These are phyloP conservation scores for Oryza longistaminata DNA, from an alignment of 176 grass and related monocot genomes.

Conservation along the genomic window DNA sequence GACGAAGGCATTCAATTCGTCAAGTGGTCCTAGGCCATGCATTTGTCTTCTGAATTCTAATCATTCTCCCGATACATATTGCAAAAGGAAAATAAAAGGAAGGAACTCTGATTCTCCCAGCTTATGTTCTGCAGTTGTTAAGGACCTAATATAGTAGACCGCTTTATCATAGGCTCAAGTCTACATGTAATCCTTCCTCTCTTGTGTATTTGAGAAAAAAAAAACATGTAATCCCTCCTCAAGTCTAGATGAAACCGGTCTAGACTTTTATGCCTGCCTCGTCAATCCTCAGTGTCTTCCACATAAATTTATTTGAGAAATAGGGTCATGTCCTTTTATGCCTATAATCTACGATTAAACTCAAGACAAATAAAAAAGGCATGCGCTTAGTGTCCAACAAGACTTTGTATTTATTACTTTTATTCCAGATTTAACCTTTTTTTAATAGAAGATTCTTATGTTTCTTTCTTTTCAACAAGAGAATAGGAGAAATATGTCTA, in stretches of 20 bases:
- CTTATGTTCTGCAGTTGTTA: not conserved
- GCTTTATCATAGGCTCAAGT: not conserved
- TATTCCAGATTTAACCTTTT: not conserved
- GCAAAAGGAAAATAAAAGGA: not conserved
- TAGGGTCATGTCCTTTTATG: not conserved
- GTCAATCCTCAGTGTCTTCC: not conserved
- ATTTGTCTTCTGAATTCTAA: conserved; percentile 22
- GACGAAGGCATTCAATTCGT: not conserved
- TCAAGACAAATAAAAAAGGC: not conserved
- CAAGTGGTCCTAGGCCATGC: not conserved
- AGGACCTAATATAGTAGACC: not conserved
- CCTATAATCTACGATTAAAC: not conserved
- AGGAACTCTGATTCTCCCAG: not conserved
- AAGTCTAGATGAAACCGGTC: not conserved
- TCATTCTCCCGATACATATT: not conserved
- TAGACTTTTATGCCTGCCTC: not conserved
- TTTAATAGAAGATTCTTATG: not conserved
- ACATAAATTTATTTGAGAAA: not conserved
- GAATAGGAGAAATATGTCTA: not conserved
- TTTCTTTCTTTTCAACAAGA: conserved; percentile 15
- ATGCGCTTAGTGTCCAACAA: not conserved
- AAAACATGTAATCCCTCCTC: not conserved
- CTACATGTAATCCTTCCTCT: not conserved
- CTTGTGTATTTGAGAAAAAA: no score
- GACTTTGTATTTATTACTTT: not conserved